These are phyloP conservation scores for Hypholoma sublateritium DNA, from an alignment of 768 basidiomycete species.

Conservation along the genomic window DNA sequence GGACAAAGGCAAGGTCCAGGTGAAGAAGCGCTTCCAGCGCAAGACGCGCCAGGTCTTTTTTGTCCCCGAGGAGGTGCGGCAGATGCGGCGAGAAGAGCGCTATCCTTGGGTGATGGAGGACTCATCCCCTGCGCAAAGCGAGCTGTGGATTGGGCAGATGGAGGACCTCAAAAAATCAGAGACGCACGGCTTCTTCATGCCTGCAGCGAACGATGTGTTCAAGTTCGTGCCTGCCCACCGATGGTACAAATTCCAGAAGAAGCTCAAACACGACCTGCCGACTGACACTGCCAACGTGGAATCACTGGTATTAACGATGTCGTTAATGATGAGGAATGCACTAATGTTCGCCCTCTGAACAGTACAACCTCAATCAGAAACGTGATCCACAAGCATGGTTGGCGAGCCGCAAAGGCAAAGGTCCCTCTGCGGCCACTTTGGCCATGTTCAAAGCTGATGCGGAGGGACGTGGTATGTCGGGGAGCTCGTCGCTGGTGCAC, in stretches of 20 bases:
- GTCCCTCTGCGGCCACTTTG: conserved; percentile 58
- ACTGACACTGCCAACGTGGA: conserved; percentile 68
- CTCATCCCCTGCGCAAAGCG: conserved; percentile 51
- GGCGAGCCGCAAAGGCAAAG: conserved; percentile 55
- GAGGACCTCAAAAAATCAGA: conserved; percentile 73
- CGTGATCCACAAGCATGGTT: conserved; percentile 77
- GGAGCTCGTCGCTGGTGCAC: conserved; percentile 48
- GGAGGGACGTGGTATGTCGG: conserved; percentile 41
- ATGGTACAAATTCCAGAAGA: conserved; percentile 94
- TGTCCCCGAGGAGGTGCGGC: conserved; percentile 74
- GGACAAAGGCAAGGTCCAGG: conserved; percentile 27
- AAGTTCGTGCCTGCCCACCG: conserved; percentile 85
- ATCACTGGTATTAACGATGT: conserved; percentile 45
- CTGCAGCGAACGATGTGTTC: conserved; percentile 77
- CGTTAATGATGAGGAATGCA: conserved; percentile 17
- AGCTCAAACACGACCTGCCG: conserved; percentile 70
- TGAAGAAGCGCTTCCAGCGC: conserved; percentile 78
- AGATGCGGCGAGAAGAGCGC: conserved; percentile 81
- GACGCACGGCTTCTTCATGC: conserved; percentile 84
- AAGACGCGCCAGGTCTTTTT: conserved; percentile 83
- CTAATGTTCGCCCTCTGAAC: conserved; percentile 21
- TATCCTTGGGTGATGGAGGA: conserved; percentile 95
- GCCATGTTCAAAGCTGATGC: conserved; percentile 72
- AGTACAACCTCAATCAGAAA: conserved; percentile 65
- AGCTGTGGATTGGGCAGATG: conserved; percentile 81